Evolutionary conservation across 176 grass and related monocot species (phyloP).

Genomic region (Oryza rufipogon): DNA sequence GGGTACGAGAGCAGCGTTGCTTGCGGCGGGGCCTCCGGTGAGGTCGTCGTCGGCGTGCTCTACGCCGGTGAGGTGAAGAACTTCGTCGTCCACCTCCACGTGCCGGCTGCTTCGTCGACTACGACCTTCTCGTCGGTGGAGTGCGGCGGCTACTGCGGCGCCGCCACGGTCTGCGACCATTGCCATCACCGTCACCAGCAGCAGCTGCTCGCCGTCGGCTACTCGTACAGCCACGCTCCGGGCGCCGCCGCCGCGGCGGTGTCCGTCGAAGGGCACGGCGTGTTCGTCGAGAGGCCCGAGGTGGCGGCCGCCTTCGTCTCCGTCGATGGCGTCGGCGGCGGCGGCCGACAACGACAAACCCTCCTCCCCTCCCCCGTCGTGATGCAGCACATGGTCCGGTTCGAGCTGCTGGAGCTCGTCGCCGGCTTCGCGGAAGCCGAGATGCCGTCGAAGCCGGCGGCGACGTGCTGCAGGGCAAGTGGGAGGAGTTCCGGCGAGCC

Average conservation of each 20-base stretch:
- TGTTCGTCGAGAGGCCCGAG: neutral
- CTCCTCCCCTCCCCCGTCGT: neutral
- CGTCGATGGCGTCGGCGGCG: too few relatives aligned
- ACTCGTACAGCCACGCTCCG: too few relatives aligned
- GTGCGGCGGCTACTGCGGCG: too few relatives aligned
- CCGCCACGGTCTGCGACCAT: too few relatives aligned
- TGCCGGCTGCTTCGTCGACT: too few relatives aligned
- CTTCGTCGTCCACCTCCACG: neutral
- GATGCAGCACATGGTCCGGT: conserved; percentile 5
- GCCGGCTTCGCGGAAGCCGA: neutral
- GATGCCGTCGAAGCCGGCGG: neutral
- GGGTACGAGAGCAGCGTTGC: neutral
- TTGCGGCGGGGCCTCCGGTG: too few relatives aligned
- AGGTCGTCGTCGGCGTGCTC: neutral
- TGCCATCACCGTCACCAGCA: too few relatives aligned
- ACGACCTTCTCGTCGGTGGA: too few relatives aligned
- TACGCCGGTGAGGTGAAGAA: neutral
- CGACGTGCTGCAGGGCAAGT: neutral
- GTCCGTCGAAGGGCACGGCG: too few relatives aligned
- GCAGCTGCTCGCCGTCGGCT: too few relatives aligned
- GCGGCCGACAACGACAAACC: too few relatives aligned
- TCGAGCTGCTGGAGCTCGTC: neutral
- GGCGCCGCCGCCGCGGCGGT: too few relatives aligned
- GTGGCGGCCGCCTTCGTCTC: neutral
- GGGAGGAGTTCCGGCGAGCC: neutral